Conservation (phyloP, 2,329 filamentous ascomycete species). For the Fusarium dimerum region DNA sequence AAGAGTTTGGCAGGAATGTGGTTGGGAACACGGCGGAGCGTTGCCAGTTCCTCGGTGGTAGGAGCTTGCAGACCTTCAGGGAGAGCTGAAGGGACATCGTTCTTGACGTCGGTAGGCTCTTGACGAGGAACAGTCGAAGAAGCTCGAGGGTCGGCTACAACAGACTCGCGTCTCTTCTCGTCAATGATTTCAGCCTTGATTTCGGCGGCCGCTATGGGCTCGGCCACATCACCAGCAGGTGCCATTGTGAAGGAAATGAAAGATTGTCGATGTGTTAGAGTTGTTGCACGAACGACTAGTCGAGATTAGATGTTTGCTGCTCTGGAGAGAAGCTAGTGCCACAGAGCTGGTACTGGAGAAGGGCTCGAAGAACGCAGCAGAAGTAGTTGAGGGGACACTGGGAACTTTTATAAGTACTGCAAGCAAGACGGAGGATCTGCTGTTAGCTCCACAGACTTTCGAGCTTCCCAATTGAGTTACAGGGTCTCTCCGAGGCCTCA, state of each 20-base stretch:
- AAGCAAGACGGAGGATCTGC: neutral
- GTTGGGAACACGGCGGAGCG: slow-evolving; percentile 55
- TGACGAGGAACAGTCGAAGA: slow-evolving; percentile 2
- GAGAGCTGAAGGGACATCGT: neutral
- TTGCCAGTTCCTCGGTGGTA: slow-evolving; percentile 44
- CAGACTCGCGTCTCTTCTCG: slow-evolving; percentile 31
- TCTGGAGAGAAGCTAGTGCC: neutral
- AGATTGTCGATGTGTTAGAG: slow-evolving; percentile 1
- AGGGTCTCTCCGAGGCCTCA: neutral
- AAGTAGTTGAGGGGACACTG: neutral
- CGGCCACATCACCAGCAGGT: slow-evolving; percentile 37
- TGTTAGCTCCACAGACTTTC: neutral
- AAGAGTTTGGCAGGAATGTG: slow-evolving; percentile 61
- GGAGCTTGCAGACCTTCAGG: slow-evolving; percentile 18
- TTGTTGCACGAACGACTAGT: neutral
- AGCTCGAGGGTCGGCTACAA: slow-evolving; percentile 32
- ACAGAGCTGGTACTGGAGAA: neutral
- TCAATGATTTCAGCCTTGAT: slow-evolving; percentile 30
- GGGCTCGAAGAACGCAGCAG: neutral
- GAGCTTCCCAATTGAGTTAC: neutral
- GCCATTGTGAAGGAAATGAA: slow-evolving; percentile 24
- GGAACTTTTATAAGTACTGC: slow-evolving; percentile 11
- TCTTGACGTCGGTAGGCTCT: neutral
- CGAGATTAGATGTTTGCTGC: neutral
- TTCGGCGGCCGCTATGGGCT: slow-evolving; percentile 35